Percentiles rank a stretch among this genome's conserved stretches.
Conservation (phyloP, 139 green algal species). For the Astrephomene gubernaculifera region DNA sequence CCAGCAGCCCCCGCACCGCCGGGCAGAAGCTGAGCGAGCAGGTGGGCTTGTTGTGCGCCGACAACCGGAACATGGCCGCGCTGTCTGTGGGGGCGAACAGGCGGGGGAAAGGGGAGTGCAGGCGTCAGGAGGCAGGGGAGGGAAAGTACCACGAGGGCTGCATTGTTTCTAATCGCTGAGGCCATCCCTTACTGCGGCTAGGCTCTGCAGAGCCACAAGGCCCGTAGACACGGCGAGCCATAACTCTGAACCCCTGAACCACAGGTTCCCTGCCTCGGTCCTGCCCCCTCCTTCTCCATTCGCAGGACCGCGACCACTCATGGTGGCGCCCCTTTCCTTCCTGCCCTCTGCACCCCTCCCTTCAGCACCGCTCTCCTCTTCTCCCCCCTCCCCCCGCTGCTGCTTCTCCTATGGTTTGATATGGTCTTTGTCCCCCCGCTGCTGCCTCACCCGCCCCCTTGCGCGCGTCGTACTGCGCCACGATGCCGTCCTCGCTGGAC, state of each 20-base stretch:
- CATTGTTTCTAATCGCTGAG: no score
- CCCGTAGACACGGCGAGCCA: no score
- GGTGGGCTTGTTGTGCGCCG: constrained; percentile 88
- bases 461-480: constrained; percentile 77
- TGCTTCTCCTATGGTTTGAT: no score
- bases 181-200: no score
- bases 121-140: neutral
- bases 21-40: constrained; percentile 82
- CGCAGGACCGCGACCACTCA: neutral
- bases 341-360: no score
- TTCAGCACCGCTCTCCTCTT: no score
- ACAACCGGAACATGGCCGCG: constrained; percentile 78
- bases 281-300: neutral
- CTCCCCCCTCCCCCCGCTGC: no score
- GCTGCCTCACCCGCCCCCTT: constrained; percentile 63
- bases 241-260: no score
- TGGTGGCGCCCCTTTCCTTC: no score
- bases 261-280: neutral
- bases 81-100: constrained; percentile 31
- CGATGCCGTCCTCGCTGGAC: constrained; percentile 83
- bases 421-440: neutral
- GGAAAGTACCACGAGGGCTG: no score
- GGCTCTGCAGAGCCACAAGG: no score
- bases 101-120: neutral
- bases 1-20: constrained; percentile 76